phyloP scores from a whole-genome alignment of 2,329 filamentous ascomycete species.

The Diplodia mutila region DNA sequence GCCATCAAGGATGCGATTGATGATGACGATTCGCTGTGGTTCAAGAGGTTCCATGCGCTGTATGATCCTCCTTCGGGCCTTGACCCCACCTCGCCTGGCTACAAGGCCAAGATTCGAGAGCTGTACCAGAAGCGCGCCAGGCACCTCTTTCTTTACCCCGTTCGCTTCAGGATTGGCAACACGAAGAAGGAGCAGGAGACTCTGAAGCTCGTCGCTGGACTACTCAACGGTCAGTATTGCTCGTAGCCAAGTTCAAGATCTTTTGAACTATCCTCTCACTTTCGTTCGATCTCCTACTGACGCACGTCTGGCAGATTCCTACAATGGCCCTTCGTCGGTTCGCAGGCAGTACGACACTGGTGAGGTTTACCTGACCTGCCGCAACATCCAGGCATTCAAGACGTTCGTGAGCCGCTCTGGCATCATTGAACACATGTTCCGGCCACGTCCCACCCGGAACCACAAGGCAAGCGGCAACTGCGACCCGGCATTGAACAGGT shows the following conservation, averaged over 20 bases:
- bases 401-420: constrained; percentile 39
- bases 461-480: constrained; percentile 9
- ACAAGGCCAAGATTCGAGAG: constrained; percentile 39
- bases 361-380: constrained; percentile 35
- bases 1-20: constrained; percentile 46
- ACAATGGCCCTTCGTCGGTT: neutral
- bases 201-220: constrained; percentile 44
- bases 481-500: neutral
- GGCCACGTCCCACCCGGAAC: constrained; percentile 27
- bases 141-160: constrained; percentile 27
- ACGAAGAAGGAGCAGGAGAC: constrained; percentile 38
- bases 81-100: constrained; percentile 24
- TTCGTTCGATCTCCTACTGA: neutral
- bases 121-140: constrained; percentile 38
- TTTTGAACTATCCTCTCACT: constrained; percentile 28
- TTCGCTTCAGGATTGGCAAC: constrained; percentile 34
- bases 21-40: constrained; percentile 53
- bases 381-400: constrained; percentile 40
- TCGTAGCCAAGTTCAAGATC: no score
- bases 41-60: constrained; percentile 44
- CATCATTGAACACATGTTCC: constrained; percentile 35
- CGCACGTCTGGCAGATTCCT: neutral
- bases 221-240: constrained; percentile 52
- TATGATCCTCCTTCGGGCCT: constrained; percentile 43
- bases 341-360: constrained; percentile 23